Base-by-base conservation (phyloP, 129 eudicot species). In the Flaveria ramosissima region DNA sequence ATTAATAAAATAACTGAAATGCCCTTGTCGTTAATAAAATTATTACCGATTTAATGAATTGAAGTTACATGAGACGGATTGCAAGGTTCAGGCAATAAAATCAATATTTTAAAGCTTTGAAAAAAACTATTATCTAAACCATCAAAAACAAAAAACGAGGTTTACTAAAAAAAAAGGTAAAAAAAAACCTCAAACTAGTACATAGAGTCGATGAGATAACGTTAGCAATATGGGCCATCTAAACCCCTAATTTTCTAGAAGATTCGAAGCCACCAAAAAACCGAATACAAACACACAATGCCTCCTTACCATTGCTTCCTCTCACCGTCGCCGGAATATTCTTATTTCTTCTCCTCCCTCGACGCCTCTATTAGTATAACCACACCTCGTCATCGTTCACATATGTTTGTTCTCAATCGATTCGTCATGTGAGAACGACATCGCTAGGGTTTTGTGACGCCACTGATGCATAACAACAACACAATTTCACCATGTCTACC, bases 401-500 rank as follows among this genome's bases (percentile, higher is more conserved):
- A 36, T 30, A 30, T 30, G 36, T 30, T 30, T 30, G 36, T 30
- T 30, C 6, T 36, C 41, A 61, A 61, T 63, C 67, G 52, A 17
- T 39, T 53, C 57, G 53, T 65, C 82, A 78, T 59, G 76, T 59
- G 70, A 50, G 45, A 46, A 70, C 43, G 60, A 78, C 41, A 7
- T 6, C 41, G 41, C 41, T 36, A 36, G 76, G 71, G 76, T 70
- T 78, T 27, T 17, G 21, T 45, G 59, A 47, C 76, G 76, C 76
- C 46, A 52, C 76, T 53, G 78, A 59, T 74, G 59, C 70, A 59
- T 51, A 60, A 39, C 69, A 60, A 59, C 57, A 43, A 39, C 57
- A 61, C 12, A 39, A 39, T 57, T 57, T 43, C 62, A 23, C 77
- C 60, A 84, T 86, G 82, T 81, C 79, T n/a, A 43, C 85, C 9